Percentiles rank a stretch among this genome's conserved stretches.
phyloP scores from a whole-genome alignment of 805 yeast species.

The Zygoascus bituminiphila region DNA sequence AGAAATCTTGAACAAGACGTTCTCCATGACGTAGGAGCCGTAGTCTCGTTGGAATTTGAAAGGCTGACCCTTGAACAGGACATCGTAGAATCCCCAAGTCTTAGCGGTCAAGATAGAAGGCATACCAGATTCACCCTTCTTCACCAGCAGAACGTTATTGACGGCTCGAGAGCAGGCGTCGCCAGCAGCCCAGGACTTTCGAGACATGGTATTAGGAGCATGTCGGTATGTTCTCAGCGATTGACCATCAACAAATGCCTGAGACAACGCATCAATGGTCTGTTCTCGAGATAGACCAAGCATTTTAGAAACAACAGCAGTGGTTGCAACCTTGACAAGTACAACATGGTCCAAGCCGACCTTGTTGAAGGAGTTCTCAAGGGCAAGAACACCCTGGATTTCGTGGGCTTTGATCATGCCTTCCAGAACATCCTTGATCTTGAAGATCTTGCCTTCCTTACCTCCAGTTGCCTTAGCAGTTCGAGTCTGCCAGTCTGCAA shows the following conservation, averaged over 20 bases:
- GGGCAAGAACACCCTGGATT: slow-evolving; percentile 50
- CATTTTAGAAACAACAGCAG: slow-evolving; percentile 51
- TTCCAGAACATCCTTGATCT: slow-evolving; percentile 43
- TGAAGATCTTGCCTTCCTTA: slow-evolving; percentile 35
- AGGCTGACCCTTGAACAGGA: slow-evolving; percentile 44
- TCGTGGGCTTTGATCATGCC: slow-evolving; percentile 59
- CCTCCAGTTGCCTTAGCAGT: slow-evolving; percentile 34
- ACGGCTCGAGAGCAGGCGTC: slow-evolving; percentile 55
- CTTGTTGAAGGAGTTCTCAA: slow-evolving; percentile 51
- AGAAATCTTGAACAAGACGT: slow-evolving; percentile 51
- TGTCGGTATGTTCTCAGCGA: slow-evolving; percentile 53
- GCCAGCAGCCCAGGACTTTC: slow-evolving; percentile 65
- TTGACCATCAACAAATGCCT: slow-evolving; percentile 56
- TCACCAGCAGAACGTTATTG: slow-evolving; percentile 44
- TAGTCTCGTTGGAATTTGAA: slow-evolving; percentile 47
- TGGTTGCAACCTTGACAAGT: slow-evolving; percentile 51
- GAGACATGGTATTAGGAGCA: slow-evolving; percentile 55
- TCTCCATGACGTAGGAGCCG: slow-evolving; percentile 56
- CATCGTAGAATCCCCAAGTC: slow-evolving; percentile 60
- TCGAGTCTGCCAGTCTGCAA: slow-evolving; percentile 48
- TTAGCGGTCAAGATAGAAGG: slow-evolving; percentile 50
- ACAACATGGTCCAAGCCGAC: slow-evolving; percentile 56
- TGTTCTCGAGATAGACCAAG: slow-evolving; percentile 43
- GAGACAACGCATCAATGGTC: slow-evolving; percentile 48
- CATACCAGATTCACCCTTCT: slow-evolving; percentile 46